Conservation (phyloP, 768 basidiomycete species). For the Botryobasidium botryosum region DNA sequence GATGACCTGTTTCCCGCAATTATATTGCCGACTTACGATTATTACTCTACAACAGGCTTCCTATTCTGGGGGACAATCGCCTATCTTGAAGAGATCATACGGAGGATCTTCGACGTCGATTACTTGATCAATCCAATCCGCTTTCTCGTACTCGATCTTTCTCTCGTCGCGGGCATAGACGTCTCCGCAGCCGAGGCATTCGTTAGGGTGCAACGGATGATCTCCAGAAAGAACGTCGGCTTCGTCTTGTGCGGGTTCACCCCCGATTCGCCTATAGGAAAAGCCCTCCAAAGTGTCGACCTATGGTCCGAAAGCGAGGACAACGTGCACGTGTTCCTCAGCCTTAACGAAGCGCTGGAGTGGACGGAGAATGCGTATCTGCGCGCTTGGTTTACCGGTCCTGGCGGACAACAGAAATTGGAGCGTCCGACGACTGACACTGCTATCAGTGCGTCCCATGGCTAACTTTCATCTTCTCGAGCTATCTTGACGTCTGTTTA, state of each 20-base stretch:
- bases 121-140: conserved; percentile 67
- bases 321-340: conserved; percentile 65
- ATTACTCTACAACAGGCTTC: too few species aligned
- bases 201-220: conserved; percentile 70
- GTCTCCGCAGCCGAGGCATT: conserved; percentile 93
- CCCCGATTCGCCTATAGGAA: conserved; percentile 43
- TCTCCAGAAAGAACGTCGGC: conserved; percentile 57
- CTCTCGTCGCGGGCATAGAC: conserved; percentile 78
- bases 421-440: conserved; percentile 27
- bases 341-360: conserved; percentile 42
- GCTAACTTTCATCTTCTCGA: neutral
- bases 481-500: too few species aligned
- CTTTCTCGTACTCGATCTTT: conserved; percentile 79
- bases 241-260: conserved; percentile 79
- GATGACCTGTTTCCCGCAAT: too few species aligned
- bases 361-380: conserved; percentile 94
- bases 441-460: conserved; percentile 13
- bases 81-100: conserved; percentile 74
- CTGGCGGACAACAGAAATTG: conserved; percentile 41
- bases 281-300: conserved; percentile 61
- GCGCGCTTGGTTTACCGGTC: conserved; percentile 43
- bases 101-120: conserved; percentile 51
- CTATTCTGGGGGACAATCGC: conserved; percentile 90
- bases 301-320: conserved; percentile 48
- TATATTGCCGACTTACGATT: too few species aligned